These are phyloP conservation scores for Penicillium argentinense DNA, from an alignment of 495 filamentous ascomycete species.

Conservation along the genomic window DNA sequence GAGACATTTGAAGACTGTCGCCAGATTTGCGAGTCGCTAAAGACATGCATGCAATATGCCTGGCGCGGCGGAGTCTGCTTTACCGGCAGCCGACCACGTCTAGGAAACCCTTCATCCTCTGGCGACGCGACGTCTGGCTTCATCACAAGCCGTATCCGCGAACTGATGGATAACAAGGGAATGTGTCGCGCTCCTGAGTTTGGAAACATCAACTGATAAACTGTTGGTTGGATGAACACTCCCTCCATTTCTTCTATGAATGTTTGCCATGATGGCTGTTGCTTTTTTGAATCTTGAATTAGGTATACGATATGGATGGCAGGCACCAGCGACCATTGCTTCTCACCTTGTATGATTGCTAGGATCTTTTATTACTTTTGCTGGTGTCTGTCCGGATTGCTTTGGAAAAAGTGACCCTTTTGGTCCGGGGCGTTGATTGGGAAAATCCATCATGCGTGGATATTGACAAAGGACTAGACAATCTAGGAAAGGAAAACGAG, in stretches of 20 bases:
- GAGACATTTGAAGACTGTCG: constrained; percentile 38
- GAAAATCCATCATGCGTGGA: not conserved
- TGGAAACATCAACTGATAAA: constrained; percentile 12
- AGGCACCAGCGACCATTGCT: not conserved
- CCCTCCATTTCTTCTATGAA: not conserved
- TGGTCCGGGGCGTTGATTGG: not conserved
- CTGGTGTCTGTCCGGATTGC: not conserved
- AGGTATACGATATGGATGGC: not conserved
- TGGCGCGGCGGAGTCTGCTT: constrained; percentile 35
- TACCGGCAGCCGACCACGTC: constrained; percentile 31
- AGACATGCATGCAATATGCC: constrained; percentile 38
- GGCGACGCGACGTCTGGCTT: constrained; percentile 35
- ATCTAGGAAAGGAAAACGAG: not conserved
- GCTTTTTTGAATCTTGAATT: not conserved
- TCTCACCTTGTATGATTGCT: not conserved
- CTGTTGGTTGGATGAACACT: constrained; percentile 12
- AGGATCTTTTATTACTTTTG: not conserved
- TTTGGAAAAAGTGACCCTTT: too few relatives aligned
- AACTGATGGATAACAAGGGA: constrained; percentile 33
- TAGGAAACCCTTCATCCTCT: constrained; percentile 25
- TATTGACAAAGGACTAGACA: not conserved
- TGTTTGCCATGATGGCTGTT: not conserved
- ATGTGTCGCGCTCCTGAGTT: constrained; percentile 33
- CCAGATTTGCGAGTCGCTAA: constrained; percentile 25
- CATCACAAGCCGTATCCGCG: constrained; percentile 32